Evolutionary conservation across 2,329 filamentous ascomycete genomes (phyloP).

Genomic region (Diaporthe citri): DNA sequence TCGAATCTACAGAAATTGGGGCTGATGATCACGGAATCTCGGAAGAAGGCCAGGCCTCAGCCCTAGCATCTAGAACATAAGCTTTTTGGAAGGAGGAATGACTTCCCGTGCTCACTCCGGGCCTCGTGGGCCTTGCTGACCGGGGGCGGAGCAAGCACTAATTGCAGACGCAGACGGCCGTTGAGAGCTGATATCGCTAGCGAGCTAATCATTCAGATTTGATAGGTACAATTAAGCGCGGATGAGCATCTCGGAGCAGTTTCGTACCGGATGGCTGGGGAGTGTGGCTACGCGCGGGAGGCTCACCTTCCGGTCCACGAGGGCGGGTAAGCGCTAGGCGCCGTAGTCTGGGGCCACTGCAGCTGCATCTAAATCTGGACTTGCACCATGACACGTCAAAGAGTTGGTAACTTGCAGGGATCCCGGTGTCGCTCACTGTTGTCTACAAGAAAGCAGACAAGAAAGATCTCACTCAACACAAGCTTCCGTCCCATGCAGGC

Average conservation of each 20-base stretch:
- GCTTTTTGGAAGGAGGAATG: conserved; percentile 4
- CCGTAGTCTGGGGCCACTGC: not conserved
- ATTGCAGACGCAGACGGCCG: not conserved
- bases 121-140: conserved; percentile 4
- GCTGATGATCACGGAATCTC: conserved; percentile 9
- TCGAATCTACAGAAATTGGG: not conserved
- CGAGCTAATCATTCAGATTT: not conserved
- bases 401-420: no score
- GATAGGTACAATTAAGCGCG: conserved; percentile 1
- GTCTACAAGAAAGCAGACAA: no score
- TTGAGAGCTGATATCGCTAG: not conserved
- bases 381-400: not conserved
- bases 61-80: not conserved
- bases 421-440: not conserved
- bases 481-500: not conserved
- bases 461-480: not conserved
- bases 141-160: conserved; percentile 20
- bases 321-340: conserved; percentile 16
- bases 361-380: conserved; percentile 1
- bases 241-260: not conserved
- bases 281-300: conserved; percentile 28
- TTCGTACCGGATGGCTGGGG: conserved; percentile 4
- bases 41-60: not conserved
- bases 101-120: not conserved
- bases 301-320: conserved; percentile 14